These are phyloP conservation scores for Aureobasidium musti DNA, from an alignment of 2,329 filamentous ascomycete genomes.

Conservation along the genomic window DNA sequence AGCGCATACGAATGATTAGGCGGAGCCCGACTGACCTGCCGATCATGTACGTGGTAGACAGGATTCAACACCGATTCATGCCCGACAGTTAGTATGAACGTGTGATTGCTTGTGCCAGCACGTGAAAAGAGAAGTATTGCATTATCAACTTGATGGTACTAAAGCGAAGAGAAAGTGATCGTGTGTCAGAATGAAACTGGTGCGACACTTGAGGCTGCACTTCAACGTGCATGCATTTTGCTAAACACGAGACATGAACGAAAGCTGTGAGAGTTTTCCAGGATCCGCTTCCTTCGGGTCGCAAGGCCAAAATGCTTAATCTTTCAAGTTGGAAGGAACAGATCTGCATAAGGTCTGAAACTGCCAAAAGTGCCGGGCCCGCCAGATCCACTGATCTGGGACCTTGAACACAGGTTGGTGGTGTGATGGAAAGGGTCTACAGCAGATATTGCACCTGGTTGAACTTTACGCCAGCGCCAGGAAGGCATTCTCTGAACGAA, in stretches of 20 bases:
- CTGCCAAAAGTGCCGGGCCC: not conserved
- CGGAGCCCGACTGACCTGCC: not conserved
- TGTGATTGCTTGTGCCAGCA: not conserved
- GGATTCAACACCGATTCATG: not conserved
- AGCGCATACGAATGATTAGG: not conserved
- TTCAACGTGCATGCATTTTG: slow-evolving; percentile 6
- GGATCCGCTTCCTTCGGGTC: not conserved
- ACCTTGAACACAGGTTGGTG: not conserved
- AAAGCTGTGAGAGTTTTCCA: not conserved
- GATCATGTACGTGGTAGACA: slow-evolving; percentile 4
- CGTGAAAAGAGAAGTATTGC: not conserved
- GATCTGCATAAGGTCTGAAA: slow-evolving; percentile 8
- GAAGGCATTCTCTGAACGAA: not conserved
- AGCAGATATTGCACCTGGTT: not conserved
- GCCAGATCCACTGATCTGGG: not conserved
- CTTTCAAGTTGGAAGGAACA: not conserved
- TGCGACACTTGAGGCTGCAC: slow-evolving; percentile 11
- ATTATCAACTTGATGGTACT: slow-evolving; percentile 7
- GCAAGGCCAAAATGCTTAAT: slow-evolving; percentile 1
- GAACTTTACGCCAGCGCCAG: not conserved
- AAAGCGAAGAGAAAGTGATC: not conserved
- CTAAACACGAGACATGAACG: not conserved
- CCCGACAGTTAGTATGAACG: not conserved
- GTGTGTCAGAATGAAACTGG: slow-evolving; percentile 4
- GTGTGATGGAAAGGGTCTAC: not conserved